A percentile compares a stretch with the other conserved stretches of the same genome.
Evolutionary conservation across 257 asterid genomes (phyloP).

Genomic region (Capsicum baccatum): DNA sequence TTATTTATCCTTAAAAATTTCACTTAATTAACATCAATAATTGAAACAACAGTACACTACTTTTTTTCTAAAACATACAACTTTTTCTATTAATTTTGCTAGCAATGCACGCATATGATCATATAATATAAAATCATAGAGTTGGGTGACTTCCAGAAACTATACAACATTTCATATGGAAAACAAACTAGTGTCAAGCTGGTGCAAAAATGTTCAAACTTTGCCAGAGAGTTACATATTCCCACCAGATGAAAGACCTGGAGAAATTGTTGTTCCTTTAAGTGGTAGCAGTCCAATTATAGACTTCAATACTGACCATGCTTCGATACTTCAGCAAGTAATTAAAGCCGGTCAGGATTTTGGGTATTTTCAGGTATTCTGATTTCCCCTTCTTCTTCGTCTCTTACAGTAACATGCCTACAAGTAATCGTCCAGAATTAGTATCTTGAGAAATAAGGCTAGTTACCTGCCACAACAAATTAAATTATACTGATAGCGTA

Average conservation of each 20-base stretch:
- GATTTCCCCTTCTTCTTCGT: background rate
- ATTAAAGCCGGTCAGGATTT: slow-evolving; percentile 55
- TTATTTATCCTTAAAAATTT: background rate
- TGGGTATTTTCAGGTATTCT: slow-evolving; percentile 59
- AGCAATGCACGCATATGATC: background rate
- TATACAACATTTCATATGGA: background rate
- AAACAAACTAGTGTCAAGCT: background rate
- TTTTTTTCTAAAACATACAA: background rate
- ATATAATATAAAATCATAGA: background rate
- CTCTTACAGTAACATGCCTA: background rate
- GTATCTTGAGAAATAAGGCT: background rate
- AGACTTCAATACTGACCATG: slow-evolving; percentile 27
- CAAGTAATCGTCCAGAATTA: background rate
- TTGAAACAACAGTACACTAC: too few relatives aligned
- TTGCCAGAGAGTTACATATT: slow-evolving; percentile 36
- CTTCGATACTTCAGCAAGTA: slow-evolving; percentile 34
- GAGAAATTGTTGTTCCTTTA: slow-evolving; percentile 17
- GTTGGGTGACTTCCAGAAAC: background rate
- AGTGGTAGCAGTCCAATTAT: slow-evolving; percentile 35
- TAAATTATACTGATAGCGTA: too few relatives aligned
- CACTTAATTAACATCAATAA: background rate
- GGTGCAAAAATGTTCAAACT: slow-evolving; percentile 1
- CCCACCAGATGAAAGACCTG: slow-evolving; percentile 37
- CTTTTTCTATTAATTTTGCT: background rate
- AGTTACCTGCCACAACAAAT: background rate